Evolutionary conservation across 352 stramenopile genomes (phyloP), one percentile per base, ranked within the genome.

Genomic region (Pythium coloratum): DNA sequence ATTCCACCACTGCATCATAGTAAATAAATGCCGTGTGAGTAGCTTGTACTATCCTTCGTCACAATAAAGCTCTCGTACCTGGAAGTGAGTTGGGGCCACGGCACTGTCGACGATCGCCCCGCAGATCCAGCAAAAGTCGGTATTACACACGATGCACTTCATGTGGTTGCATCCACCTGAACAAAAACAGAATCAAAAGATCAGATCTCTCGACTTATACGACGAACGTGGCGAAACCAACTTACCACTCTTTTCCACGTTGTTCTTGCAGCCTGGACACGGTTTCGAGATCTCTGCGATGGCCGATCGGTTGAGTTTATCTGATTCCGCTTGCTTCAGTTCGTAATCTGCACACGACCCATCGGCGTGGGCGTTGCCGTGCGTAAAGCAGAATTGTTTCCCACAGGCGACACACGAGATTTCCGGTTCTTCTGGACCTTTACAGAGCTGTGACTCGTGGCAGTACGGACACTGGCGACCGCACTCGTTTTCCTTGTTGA

Each of bases 41-140:
- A 2, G 3, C 28, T 30, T 30, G 28, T 30, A 30, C 28, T 30
- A 30, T 30, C 28, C 28, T 30, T 2, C 1, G 28, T 30, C 28
- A 2, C 28, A 30, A 30, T 30, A 14, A 26, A 32, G 32, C 3
- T 8, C 33, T 4, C 53, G 9, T 53, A 73, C 67, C 61, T 62
- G 78, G 58, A 97, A 97, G 63, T 98, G 92, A 34, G 91, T 76
- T 0, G 92, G 90, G 32, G 96, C 94, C 18, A 90, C 79, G 26
- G 75, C 81, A 62, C 89, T 83, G 59, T 97, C 91, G n/a, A 98
- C 88, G 49, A 94, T 62, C 51, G 81, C 71, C 14, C 82, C 72
- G 32, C 92, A 97, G 36, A 97, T 89, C 90, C 91, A 97, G 70
- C 92, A 97, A 64, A 97, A 98, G 59, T 89, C 83, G n/a, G 80